Percentiles rank a stretch among this genome's conserved stretches.
Evolutionary conservation across 345 rosid species (phyloP).

Genomic region (Raphanus sativus): DNA sequence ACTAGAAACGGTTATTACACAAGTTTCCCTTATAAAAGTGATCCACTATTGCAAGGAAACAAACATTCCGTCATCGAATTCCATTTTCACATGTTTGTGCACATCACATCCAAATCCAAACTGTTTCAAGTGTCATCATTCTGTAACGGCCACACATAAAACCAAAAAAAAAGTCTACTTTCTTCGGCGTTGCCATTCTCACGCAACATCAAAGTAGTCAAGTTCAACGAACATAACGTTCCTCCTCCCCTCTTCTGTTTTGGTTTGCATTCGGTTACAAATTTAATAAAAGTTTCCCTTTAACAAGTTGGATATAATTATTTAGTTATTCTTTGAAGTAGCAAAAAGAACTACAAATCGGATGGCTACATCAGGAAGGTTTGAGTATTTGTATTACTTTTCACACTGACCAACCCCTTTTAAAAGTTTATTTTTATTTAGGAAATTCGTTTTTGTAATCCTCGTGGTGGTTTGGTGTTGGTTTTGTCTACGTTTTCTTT

Average conservation of each 20-base stretch:
- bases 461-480: slow-evolving; percentile 27
- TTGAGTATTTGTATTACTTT: slow-evolving; percentile 7
- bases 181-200: slow-evolving; percentile 9
- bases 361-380: slow-evolving; percentile 3
- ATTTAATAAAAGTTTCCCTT: neutral
- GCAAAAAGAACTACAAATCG: neutral
- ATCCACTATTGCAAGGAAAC: neutral
- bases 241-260: neutral
- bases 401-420: slow-evolving; percentile 23
- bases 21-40: neutral
- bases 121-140: slow-evolving; percentile 1
- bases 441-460: neutral
- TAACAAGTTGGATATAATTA: neutral
- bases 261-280: slow-evolving; percentile 8
- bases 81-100: slow-evolving; percentile 8
- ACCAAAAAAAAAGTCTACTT: neutral
- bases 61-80: neutral
- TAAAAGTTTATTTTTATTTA: neutral
- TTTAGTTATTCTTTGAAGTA: neutral
- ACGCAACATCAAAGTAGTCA: slow-evolving; percentile 24
- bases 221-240: slow-evolving; percentile 28
- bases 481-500: slow-evolving; percentile 22
- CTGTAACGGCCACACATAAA: slow-evolving; percentile 18
- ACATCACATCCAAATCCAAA: slow-evolving; percentile 8
- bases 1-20: neutral